Conservation (phyloP, 805 yeast genomes). For the Saccharomyces kudriavzevii region DNA sequence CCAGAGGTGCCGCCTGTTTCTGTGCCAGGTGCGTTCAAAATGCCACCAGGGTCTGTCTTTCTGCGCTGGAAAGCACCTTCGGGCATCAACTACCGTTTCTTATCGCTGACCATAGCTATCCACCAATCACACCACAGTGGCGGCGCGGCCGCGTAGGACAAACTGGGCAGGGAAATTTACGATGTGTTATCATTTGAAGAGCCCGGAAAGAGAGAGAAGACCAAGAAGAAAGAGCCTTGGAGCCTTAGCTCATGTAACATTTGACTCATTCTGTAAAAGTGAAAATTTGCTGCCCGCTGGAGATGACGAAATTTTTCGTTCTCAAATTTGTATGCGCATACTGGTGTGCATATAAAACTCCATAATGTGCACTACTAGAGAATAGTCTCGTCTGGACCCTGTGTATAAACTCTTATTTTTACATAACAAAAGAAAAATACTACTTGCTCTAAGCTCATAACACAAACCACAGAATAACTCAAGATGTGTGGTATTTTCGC, state of each 20-base stretch:
- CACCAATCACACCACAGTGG: neutral
- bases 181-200: neutral
- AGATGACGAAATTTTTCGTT: neutral
- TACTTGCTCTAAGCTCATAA: neutral
- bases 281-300: neutral
- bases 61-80: neutral
- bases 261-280: neutral
- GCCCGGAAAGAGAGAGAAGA: neutral
- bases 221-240: neutral
- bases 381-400: neutral
- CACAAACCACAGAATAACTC: neutral
- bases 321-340: neutral
- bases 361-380: neutral
- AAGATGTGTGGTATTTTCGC: constrained; percentile 98
- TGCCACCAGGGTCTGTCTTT: neutral
- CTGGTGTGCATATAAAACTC: neutral
- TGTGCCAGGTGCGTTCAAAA: neutral
- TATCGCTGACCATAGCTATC: neutral
- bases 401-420: neutral
- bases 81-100: neutral
- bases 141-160: neutral
- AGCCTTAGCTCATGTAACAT: neutral
- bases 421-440: neutral
- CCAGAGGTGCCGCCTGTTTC: neutral
- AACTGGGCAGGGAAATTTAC: neutral